These are phyloP conservation scores for Eucalyptus polyanthemos DNA, from an alignment of 345 rosid genomes.

Conservation along the genomic window DNA sequence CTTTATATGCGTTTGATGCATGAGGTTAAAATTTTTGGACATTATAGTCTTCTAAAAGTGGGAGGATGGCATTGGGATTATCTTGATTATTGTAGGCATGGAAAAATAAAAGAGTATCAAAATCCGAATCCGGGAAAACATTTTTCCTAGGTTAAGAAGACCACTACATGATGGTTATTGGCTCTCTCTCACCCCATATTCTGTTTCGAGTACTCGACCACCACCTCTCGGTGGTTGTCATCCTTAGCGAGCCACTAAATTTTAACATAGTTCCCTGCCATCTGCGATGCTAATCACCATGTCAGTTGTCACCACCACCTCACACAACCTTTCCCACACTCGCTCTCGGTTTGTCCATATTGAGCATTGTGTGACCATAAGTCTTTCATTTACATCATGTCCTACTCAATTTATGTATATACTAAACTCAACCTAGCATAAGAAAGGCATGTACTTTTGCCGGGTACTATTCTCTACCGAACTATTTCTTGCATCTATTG, in stretches of 20 bases:
- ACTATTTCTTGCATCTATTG: no score
- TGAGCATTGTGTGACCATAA: neutral
- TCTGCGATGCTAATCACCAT: accelerated
- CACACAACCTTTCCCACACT: neutral
- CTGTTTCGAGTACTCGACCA: neutral
- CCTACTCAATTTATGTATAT: neutral
- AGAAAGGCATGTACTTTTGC: no score
- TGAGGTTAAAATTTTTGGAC: neutral
- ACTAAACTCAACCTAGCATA: neutral
- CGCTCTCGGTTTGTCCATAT: neutral
- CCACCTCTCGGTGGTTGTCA: neutral
- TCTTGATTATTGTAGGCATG: no score
- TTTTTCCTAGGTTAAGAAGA: neutral
- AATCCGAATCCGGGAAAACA: accelerated
- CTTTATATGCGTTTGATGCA: neutral
- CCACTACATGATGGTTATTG: neutral
- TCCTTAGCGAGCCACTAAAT: neutral
- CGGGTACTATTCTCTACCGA: accelerated
- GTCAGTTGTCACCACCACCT: neutral
- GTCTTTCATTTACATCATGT: neutral
- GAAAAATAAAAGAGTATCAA: neutral
- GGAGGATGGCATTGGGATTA: neutral
- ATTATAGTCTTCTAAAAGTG: no score
- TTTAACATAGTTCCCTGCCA: neutral
- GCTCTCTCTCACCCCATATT: neutral